Conservation (phyloP, 352 stramenopile genomes). For the Phytophthora agathidicida region DNA sequence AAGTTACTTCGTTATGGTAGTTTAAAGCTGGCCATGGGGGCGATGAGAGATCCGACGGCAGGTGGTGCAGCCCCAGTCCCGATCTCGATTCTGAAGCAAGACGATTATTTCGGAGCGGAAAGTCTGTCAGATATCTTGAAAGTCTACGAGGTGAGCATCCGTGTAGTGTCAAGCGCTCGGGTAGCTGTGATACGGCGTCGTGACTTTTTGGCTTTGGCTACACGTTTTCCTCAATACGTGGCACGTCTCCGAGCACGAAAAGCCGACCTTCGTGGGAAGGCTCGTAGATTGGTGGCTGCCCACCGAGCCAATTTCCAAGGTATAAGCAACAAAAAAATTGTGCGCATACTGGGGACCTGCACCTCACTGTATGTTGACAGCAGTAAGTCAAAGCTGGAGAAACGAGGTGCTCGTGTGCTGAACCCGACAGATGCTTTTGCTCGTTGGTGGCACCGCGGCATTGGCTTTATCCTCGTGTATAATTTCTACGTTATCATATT, state of each 20-base stretch:
- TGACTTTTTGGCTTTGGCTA: slow-evolving; percentile 43
- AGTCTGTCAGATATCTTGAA: slow-evolving; percentile 41
- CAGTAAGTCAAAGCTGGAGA: slow-evolving; percentile 39
- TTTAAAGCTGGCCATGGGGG: slow-evolving; percentile 17
- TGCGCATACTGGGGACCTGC: slow-evolving; percentile 44
- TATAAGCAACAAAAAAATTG: slow-evolving; percentile 50
- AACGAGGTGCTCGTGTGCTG: slow-evolving; percentile 32
- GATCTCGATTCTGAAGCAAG: slow-evolving; percentile 53
- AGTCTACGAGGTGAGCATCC: slow-evolving; percentile 58
- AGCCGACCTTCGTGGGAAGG: slow-evolving; percentile 18
- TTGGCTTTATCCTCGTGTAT: slow-evolving; percentile 55
- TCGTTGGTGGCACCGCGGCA: slow-evolving; percentile 62
- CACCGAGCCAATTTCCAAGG: slow-evolving; percentile 51
- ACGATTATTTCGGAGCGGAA: slow-evolving; percentile 70
- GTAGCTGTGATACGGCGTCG: slow-evolving; percentile 50
- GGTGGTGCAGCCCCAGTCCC: slow-evolving; percentile 31
- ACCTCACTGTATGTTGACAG: slow-evolving; percentile 53
- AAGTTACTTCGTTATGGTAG: slow-evolving; percentile 27
- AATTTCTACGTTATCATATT: slow-evolving; percentile 62
- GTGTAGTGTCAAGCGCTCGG: slow-evolving; percentile 56
- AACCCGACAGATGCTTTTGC: slow-evolving; percentile 54
- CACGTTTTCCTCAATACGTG: slow-evolving; percentile 49
- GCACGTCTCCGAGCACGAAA: slow-evolving; percentile 26
- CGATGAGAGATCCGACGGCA: slow-evolving; percentile 9
- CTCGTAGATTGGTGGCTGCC: slow-evolving; percentile 20